Evolutionary conservation across 2,329 filamentous ascomycete genomes (phyloP).

Genomic region (Parascedosporium putredinis): DNA sequence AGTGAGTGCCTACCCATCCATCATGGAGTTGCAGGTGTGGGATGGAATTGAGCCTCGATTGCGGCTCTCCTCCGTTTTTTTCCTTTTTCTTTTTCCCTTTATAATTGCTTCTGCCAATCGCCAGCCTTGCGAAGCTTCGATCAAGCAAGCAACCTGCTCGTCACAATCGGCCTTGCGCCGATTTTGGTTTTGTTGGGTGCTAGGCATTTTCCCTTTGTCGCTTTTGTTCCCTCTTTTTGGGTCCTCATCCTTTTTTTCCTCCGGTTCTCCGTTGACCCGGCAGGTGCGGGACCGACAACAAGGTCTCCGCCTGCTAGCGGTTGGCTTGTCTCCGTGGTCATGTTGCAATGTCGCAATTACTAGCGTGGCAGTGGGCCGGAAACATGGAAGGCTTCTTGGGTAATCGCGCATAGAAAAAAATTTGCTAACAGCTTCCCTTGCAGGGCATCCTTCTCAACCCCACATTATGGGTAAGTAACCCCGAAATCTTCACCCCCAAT

Average conservation of each 20-base stretch:
- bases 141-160: too few species aligned
- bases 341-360: neutral
- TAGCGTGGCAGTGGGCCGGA: neutral
- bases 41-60: too few species aligned
- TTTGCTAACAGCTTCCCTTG: slow-evolving; percentile 23
- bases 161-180: too few species aligned
- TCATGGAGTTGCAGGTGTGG: neutral
- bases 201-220: neutral
- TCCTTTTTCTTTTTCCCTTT: neutral
- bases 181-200: too few species aligned
- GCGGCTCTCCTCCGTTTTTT: slow-evolving; percentile 20
- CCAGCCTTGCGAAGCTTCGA: too few species aligned
- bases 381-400: slow-evolving; percentile 5
- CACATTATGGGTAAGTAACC: slow-evolving; percentile 49
- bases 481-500: slow-evolving; percentile 10
- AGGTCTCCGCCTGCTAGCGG: neutral
- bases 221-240: neutral
- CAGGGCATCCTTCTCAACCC: slow-evolving; percentile 61
- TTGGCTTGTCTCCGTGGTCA: neutral
- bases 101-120: too few species aligned
- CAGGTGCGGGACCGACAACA: neutral
- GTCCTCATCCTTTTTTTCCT: neutral
- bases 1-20: slow-evolving; percentile 39
- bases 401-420: slow-evolving; percentile 1
- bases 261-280: slow-evolving; percentile 1